phyloP scores from a whole-genome alignment of 768 basidiomycete genomes.

The Boletus edulis region DNA sequence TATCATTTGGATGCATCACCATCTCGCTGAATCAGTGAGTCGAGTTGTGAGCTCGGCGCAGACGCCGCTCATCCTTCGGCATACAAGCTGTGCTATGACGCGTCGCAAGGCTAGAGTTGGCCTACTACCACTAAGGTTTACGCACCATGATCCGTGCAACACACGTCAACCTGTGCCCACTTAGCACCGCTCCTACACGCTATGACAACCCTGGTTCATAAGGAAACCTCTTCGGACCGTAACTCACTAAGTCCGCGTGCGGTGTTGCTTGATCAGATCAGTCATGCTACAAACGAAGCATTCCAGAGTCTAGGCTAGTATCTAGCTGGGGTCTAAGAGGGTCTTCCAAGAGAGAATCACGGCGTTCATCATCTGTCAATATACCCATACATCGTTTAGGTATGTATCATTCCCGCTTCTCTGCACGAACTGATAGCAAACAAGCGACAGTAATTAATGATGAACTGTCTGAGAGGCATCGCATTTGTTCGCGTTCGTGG shows the following conservation, averaged over 20 bases:
- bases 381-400: not conserved
- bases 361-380: not conserved
- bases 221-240: not conserved
- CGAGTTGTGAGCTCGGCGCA: conserved; percentile 13
- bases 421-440: not conserved
- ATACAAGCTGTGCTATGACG: not conserved
- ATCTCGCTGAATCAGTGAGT: not conserved
- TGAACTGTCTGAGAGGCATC: conserved; percentile 1
- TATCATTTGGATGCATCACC: not conserved
- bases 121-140: not conserved
- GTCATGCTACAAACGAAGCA: not conserved
- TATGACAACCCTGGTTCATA: conserved; percentile 4
- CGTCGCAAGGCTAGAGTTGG: not conserved
- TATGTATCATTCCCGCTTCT: not conserved
- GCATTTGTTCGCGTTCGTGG: not conserved
- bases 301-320: not conserved
- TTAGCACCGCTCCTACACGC: conserved; percentile 12
- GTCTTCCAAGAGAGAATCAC: not conserved
- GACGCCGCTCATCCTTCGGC: not conserved
- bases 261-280: conserved; percentile 3
- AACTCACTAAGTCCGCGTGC: conserved; percentile 10
- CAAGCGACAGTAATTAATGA: not conserved
- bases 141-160: too few species aligned
- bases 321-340: not conserved
- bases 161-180: not conserved